A percentile compares a stretch with the other conserved stretches of the same genome.
These are phyloP conservation scores for Porpolomopsis calyptriformis DNA, from an alignment of 768 basidiomycete genomes.

Conservation along the genomic window DNA sequence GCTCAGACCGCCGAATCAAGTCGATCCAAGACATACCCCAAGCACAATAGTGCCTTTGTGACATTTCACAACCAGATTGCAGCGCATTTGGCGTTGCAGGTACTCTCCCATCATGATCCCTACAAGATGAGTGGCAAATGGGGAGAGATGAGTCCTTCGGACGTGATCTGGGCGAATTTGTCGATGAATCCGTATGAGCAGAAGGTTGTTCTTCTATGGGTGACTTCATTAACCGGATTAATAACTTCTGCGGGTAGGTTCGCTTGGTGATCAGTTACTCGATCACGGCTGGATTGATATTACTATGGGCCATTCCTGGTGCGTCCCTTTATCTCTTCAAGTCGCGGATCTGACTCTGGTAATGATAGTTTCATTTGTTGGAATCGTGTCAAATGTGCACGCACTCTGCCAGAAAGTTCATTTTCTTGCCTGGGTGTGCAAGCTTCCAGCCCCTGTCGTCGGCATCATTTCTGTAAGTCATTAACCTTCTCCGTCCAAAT, in stretches of 20 bases:
- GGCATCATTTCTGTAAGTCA: constrained; percentile 56
- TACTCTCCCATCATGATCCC: constrained; percentile 68
- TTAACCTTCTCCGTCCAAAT: neutral
- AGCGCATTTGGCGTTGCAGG: constrained; percentile 77
- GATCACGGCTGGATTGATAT: constrained; percentile 66
- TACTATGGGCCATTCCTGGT: constrained; percentile 85
- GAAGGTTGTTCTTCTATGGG: constrained; percentile 27
- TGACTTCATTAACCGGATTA: neutral
- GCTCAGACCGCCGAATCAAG: constrained; percentile 5
- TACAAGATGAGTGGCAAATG: constrained; percentile 48
- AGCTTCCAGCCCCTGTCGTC: constrained; percentile 48
- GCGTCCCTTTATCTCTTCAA: constrained; percentile 10
- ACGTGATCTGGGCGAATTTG: constrained; percentile 90
- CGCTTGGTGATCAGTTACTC: constrained; percentile 61
- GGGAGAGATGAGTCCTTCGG: constrained; percentile 74
- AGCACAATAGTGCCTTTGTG: constrained; percentile 69
- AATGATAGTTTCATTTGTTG: constrained; percentile 62
- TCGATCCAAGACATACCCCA: constrained; percentile 34
- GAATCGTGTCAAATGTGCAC: constrained; percentile 72
- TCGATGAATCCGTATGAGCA: constrained; percentile 83
- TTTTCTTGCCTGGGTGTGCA: constrained; percentile 84
- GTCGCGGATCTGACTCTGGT: neutral
- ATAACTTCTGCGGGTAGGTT: constrained; percentile 17
- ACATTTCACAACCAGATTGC: constrained; percentile 89
- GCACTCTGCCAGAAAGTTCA: constrained; percentile 48